Conservation (phyloP, 768 basidiomycete genomes). For the Rhizopogon rudus region DNA sequence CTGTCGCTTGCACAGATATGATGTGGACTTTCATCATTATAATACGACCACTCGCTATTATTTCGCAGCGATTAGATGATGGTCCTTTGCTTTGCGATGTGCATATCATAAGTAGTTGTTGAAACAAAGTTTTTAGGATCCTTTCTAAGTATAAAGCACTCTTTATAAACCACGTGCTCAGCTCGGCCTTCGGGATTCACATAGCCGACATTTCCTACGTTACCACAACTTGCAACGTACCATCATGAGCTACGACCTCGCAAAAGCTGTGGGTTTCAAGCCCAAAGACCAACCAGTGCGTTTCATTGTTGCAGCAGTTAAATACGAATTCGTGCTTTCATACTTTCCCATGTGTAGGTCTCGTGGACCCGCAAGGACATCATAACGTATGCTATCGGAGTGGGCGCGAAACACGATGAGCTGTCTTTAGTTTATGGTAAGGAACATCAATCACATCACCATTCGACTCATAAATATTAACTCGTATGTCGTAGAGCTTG, state of each 20-base stretch:
- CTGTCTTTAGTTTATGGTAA: constrained; percentile 67
- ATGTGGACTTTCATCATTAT: too few relatives aligned
- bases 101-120: too few relatives aligned
- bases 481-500: constrained; percentile 38
- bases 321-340: neutral
- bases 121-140: too few relatives aligned
- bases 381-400: constrained; percentile 71
- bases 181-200: too few relatives aligned
- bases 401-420: constrained; percentile 78
- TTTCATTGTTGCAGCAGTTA: neutral
- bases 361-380: constrained; percentile 84
- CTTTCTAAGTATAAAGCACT: too few relatives aligned
- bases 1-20: too few relatives aligned
- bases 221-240: neutral
- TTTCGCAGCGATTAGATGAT: too few relatives aligned
- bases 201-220: too few relatives aligned
- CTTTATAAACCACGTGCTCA: too few relatives aligned
- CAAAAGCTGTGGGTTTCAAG: constrained; percentile 59
- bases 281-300: constrained; percentile 50
- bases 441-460: constrained; percentile 7
- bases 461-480: neutral
- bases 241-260: constrained; percentile 55
- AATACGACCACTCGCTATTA: too few relatives aligned
- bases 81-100: too few relatives aligned
- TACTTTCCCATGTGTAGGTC: constrained; percentile 41